Evolutionary conservation across 2,329 filamentous ascomycete species (phyloP).

Genomic region (Coleophoma eucalyptorum): DNA sequence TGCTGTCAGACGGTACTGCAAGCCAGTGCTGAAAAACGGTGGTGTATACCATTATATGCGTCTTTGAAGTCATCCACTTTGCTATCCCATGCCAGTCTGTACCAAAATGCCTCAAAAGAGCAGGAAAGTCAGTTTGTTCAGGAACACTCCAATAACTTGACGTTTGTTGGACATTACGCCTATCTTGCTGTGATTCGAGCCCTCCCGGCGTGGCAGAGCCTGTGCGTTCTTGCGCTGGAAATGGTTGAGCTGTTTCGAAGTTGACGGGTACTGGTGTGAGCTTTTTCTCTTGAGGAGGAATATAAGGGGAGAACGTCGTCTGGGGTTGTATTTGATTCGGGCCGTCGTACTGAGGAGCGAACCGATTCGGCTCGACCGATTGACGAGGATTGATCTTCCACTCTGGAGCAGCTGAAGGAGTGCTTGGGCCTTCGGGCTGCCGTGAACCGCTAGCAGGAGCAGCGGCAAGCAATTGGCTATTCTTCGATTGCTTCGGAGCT

Average conservation of each 20-base stretch:
- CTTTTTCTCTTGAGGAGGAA: slow-evolving; percentile 14
- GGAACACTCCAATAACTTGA: slow-evolving; percentile 88
- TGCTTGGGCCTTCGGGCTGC: slow-evolving; percentile 17
- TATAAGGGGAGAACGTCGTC: slow-evolving; percentile 14
- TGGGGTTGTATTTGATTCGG: slow-evolving; percentile 6
- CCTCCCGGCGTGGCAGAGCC: slow-evolving; percentile 19
- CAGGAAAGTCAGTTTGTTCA: slow-evolving; percentile 73
- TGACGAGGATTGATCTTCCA: slow-evolving; percentile 14
- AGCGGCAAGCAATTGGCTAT: slow-evolving; percentile 24
- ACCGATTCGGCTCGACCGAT: slow-evolving; percentile 10
- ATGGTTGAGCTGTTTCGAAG: slow-evolving; percentile 14
- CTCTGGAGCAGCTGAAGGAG: slow-evolving; percentile 12
- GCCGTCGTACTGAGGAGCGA: slow-evolving; percentile 20
- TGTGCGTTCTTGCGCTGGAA: slow-evolving; percentile 20
- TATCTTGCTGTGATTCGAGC: slow-evolving; percentile 21
- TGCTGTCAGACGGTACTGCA: slow-evolving; percentile 20
- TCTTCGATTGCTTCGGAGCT: slow-evolving; percentile 24
- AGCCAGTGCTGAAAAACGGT: slow-evolving; percentile 23
- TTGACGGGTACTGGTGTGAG: slow-evolving; percentile 10
- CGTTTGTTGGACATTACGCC: slow-evolving; percentile 42
- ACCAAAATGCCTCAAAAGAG: slow-evolving; percentile 69
- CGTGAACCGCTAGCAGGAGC: slow-evolving; percentile 13
- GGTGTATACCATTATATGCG: slow-evolving; percentile 71
- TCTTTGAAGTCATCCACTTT: slow-evolving; percentile 77
- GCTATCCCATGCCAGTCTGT: slow-evolving; percentile 77